Base-by-base conservation (phyloP, 1,284 basidiomycete species). In the Sanghuangporus sanghuang region DNA sequence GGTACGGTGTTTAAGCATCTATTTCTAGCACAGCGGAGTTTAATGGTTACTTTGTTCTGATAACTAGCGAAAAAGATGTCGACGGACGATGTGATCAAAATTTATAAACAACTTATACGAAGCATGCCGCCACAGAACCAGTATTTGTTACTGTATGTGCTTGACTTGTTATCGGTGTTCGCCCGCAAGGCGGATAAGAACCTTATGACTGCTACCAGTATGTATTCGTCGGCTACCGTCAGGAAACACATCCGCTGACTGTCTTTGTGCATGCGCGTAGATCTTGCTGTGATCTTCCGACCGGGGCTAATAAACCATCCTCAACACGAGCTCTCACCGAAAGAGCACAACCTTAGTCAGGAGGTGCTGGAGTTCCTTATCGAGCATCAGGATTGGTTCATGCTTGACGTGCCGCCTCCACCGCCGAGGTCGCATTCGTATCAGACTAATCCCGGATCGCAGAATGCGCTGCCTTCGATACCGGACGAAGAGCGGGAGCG, bases 81-180 rank as follows among this genome's bases (percentile, higher is more conserved):
- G 86, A 71, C 57, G 44, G 65, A 59, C 46, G 61, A 85, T 86
- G 65, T 88, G 38, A 87, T 95, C 63, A 74, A 84, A 56, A 87
- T 84, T 3, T 98, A 95, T 80, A 93, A 93, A 71, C 80, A 82
- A 39, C 80, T 99, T 62, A 96, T 99, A 68, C 84, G 87, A 38
- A 81, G 85, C 55, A 86, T 97, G 82, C 93, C 95, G 0, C 86
- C 86, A 16, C 85, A 91, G 39, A 96, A 97, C 69, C 95, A 96
- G 73, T 97, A 96, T 73, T 86, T 99, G 23, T 81, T 99, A 35
- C 87, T 98, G 62, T 99, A 99, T 74, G 93, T 99, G 39, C 85
- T 99, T 66, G 96, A 99, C 74, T 84, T 99, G 23, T 81, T 99
- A 55, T 95, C 94, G 55, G 95, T 99, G 7, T 98, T 99, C 76